These are phyloP conservation scores for Lotmaria passim DNA, from an alignment of 208 protist genomes.

Conservation along the genomic window DNA sequence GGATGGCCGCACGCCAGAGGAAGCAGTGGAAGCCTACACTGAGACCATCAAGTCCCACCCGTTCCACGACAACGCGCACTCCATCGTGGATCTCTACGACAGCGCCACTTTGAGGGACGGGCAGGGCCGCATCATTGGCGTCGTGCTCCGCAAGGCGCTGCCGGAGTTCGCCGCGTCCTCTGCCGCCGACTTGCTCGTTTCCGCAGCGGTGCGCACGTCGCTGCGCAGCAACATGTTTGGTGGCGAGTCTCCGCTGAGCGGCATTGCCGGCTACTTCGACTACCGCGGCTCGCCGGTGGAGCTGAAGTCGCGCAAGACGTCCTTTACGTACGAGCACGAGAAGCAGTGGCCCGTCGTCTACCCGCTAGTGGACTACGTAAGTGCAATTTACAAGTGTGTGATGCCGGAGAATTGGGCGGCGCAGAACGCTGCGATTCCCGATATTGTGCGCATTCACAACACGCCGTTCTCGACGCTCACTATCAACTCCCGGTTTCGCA, in stretches of 20 bases:
- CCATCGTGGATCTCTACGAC: conserved; percentile 66
- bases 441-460: conserved; percentile 86
- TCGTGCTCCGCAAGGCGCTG: conserved; percentile 70
- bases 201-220: conserved; percentile 69
- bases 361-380: conserved; percentile 90
- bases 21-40: conserved; percentile 53
- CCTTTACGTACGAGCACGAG: conserved; percentile 82
- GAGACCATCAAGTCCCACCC: conserved; percentile 83
- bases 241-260: conserved; percentile 80
- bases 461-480: conserved; percentile 92
- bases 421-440: conserved; percentile 85
- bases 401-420: conserved; percentile 72
- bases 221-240: conserved; percentile 82
- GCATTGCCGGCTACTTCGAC: conserved; percentile 92
- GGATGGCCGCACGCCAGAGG: conserved; percentile 32
- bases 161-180: conserved; percentile 62
- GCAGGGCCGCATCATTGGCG: conserved; percentile 64
- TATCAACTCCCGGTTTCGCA: conserved; percentile 91
- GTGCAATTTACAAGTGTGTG: conserved; percentile 70
- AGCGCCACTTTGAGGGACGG: conserved; percentile 70
- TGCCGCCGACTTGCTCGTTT: conserved; percentile 71
- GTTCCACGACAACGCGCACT: conserved; percentile 83
- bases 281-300: conserved; percentile 87
- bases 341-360: conserved; percentile 78
- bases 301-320: conserved; percentile 86